Evolutionary conservation across 2,329 filamentous ascomycete species (phyloP).

Genomic region (Fusarium tricinctum): DNA sequence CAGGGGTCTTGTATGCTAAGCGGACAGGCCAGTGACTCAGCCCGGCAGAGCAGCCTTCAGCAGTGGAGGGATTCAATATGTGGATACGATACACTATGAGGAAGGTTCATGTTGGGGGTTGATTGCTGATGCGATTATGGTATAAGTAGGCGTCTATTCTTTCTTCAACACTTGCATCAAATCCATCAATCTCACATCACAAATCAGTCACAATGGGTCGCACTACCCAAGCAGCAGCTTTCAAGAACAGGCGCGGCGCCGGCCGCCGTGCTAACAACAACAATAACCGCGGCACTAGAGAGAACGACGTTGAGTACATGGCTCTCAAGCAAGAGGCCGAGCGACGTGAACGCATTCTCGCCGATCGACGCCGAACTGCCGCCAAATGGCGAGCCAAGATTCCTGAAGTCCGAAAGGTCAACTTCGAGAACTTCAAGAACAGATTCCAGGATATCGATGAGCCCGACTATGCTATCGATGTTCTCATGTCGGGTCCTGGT

Average conservation of each 20-base stretch:
- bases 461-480: conserved; percentile 58
- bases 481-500: conserved; percentile 54
- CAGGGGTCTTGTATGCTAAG: not conserved
- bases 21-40: conserved; percentile 30
- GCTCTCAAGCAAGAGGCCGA: conserved; percentile 55
- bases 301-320: conserved; percentile 50
- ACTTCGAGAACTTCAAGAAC: conserved; percentile 62
- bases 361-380: conserved; percentile 53
- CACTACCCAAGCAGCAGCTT: conserved; percentile 10
- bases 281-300: conserved; percentile 37
- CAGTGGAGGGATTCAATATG: too few species aligned
- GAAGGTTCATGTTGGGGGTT: not conserved
- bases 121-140: not conserved
- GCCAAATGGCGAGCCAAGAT: conserved; percentile 60
- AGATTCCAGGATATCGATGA: conserved; percentile 54
- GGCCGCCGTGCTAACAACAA: conserved; percentile 18
- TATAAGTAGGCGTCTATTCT: not conserved
- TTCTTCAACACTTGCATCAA: not conserved
- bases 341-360: conserved; percentile 55
- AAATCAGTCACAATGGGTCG: conserved; percentile 36
- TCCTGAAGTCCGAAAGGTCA: conserved; percentile 57
- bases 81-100: too few species aligned
- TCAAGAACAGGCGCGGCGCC: conserved; percentile 17
- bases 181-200: not conserved
- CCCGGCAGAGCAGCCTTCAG: conserved; percentile 8